These are phyloP conservation scores for Rubroboletus pulcherrimus DNA, from an alignment of 768 basidiomycete species.

Conservation along the genomic window DNA sequence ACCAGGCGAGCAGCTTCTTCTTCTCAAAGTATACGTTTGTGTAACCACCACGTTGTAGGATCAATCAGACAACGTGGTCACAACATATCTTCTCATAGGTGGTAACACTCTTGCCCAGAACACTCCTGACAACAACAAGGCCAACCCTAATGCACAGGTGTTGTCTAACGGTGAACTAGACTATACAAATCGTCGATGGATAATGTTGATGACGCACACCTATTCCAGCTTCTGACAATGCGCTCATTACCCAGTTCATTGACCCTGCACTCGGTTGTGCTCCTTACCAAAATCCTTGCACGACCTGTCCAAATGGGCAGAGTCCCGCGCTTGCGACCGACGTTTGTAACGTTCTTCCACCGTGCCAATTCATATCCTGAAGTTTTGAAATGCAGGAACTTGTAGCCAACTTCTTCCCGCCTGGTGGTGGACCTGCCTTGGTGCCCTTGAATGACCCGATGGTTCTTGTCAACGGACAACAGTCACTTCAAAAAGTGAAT, in stretches of 20 bases:
- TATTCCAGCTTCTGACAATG: constrained; percentile 24
- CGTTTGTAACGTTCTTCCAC: constrained; percentile 1
- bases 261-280: constrained; percentile 25
- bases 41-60: constrained; percentile 13
- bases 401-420: constrained; percentile 22
- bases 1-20: constrained; percentile 13
- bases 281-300: constrained; percentile 25
- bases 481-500: constrained; percentile 25
- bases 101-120: constrained; percentile 25
- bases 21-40: not conserved
- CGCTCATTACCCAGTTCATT: constrained; percentile 23
- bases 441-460: constrained; percentile 26
- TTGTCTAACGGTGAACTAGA: constrained; percentile 21
- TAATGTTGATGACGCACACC: not conserved
- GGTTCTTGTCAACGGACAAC: constrained; percentile 24
- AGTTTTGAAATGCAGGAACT: constrained; percentile 18
- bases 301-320: constrained; percentile 20
- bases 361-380: not conserved
- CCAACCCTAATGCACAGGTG: constrained; percentile 22
- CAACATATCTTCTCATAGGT: constrained; percentile 25
- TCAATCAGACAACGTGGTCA: constrained; percentile 28
- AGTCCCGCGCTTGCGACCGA: constrained; percentile 22
- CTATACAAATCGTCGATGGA: not conserved
- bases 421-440: constrained; percentile 22
- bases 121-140: constrained; percentile 23